A percentile compares a stretch with the other conserved stretches of the same genome.
Conservation (phyloP, 2,329 filamentous ascomycete species). For the Penicillium sp. region DNA sequence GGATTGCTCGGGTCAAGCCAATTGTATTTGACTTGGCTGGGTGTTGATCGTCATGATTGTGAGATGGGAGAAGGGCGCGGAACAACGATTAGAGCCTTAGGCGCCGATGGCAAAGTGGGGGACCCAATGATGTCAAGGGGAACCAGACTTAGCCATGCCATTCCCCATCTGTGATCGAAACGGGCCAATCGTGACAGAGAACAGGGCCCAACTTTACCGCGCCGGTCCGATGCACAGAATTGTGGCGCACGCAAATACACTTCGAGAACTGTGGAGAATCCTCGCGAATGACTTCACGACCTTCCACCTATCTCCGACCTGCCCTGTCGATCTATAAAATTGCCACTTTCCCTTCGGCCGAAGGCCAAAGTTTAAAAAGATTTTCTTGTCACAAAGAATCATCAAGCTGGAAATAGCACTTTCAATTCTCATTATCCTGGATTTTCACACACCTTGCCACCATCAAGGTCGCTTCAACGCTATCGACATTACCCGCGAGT, state of each 20-base stretch:
- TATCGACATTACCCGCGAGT: not conserved
- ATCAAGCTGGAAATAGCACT: not conserved
- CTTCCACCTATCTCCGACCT: not conserved
- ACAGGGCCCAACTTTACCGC: not conserved
- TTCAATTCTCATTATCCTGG: not conserved
- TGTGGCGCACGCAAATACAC: not conserved
- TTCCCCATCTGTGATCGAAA: not conserved
- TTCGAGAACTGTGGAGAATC: slow-evolving; percentile 3
- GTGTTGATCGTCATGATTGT: not conserved
- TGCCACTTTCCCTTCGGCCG: not conserved
- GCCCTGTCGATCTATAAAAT: not conserved
- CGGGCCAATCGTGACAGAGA: not conserved
- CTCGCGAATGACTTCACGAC: slow-evolving; percentile 4
- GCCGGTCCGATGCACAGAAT: slow-evolving; percentile 1
- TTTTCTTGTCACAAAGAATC: not conserved
- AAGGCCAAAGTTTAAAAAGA: not conserved
- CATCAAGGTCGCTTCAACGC: not conserved
- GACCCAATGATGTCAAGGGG: not conserved
- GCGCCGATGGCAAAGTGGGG: not conserved
- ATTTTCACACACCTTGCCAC: not conserved
- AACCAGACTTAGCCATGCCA: not conserved
- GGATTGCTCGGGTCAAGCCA: not conserved
- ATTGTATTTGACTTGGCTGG: not conserved
- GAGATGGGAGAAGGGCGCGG: not conserved
- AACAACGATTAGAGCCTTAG: not conserved